phyloP scores from a whole-genome alignment of 179 eudicot species.

The Sideroxylon spinosum region DNA sequence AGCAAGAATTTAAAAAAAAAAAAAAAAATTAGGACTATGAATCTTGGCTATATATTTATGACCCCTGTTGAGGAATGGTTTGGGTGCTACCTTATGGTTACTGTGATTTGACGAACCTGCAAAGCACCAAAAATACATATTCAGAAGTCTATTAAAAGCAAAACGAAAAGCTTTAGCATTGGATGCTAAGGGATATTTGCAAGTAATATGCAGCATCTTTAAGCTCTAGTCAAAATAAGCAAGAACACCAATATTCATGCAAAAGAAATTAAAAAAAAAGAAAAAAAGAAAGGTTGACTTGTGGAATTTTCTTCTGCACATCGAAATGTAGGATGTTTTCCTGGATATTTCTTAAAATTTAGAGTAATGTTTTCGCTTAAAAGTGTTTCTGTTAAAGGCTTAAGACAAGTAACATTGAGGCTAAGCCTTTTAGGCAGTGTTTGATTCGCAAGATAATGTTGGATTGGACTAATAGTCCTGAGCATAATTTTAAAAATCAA shows the following conservation, averaged over 20 bases:
- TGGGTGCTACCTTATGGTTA: constrained; percentile 65
- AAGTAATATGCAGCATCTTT: neutral
- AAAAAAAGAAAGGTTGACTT: neutral
- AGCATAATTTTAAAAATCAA: too few relatives aligned
- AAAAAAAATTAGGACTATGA: neutral
- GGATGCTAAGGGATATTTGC: neutral
- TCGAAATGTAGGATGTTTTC: neutral
- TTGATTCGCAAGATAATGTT: too few relatives aligned
- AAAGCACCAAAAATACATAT: constrained; percentile 19
- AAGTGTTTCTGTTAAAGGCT: too few relatives aligned
- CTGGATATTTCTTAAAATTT: too few relatives aligned
- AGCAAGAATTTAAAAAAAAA: constrained; percentile 4
- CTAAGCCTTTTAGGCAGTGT: too few relatives aligned
- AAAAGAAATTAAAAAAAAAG: neutral
- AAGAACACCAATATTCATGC: neutral
- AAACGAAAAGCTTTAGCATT: neutral
- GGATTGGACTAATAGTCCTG: too few relatives aligned
- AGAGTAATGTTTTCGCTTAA: too few relatives aligned
- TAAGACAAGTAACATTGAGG: too few relatives aligned
- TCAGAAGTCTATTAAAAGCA: too few relatives aligned
- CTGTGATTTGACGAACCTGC: constrained; percentile 93
- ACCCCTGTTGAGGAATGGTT: neutral
- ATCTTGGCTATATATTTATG: neutral
- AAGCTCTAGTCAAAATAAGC: neutral
- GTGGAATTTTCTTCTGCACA: neutral